Base-by-base conservation (phyloP, 2,329 filamentous ascomycete species). In the Phialophora chinensis region DNA sequence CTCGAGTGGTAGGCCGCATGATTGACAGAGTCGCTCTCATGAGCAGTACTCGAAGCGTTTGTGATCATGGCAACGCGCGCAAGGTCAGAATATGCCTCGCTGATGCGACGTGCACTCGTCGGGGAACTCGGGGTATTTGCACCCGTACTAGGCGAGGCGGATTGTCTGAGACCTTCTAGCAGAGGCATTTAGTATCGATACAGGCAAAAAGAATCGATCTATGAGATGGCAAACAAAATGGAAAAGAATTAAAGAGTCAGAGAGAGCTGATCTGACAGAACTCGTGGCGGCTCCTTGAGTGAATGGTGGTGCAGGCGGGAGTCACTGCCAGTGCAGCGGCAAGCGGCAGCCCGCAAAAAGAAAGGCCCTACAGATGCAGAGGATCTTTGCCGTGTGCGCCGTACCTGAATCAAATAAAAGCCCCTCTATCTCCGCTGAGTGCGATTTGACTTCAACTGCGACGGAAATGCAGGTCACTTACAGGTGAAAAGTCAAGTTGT, bases 1-100 rank as follows among this genome's bases (percentile, higher is more conserved):
- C 61, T 66, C 42, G 66, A 62, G 35, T 71, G 68, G 27, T 72
- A 62, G 31, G 60, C 63, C 44, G 47, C 68, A 67, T 69, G 63
- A 44, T 67, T 69, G 25, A 63, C 42, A 27, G 62, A 67, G 50
- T 70, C 66, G 57, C 23, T 56, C 42, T 69, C 63, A 33, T 54
- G 58, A 49, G 57, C 27, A 49, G 68, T 62, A 27, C 65, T 62
- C 33, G 68, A 64, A 50, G 67, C 69, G 35, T 64, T 69, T n/a
- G 64, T 66, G 67, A 69, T 69, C 25, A 71, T 71, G 50, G 67
- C 69, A 31, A 58, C 57, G 33, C 65, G 66, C 50, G 69, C 69
- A 25, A 71, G 67, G 35, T 65, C 59, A 8, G 69, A 70, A 35
- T 67, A 70, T 17, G 65, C 61, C 59, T 66, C 64, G 56, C 64